Evolutionary conservation across 2,329 filamentous ascomycete genomes (phyloP), one percentile per base, ranked within the genome.

Genomic region (Emericellopsis atlantica): DNA sequence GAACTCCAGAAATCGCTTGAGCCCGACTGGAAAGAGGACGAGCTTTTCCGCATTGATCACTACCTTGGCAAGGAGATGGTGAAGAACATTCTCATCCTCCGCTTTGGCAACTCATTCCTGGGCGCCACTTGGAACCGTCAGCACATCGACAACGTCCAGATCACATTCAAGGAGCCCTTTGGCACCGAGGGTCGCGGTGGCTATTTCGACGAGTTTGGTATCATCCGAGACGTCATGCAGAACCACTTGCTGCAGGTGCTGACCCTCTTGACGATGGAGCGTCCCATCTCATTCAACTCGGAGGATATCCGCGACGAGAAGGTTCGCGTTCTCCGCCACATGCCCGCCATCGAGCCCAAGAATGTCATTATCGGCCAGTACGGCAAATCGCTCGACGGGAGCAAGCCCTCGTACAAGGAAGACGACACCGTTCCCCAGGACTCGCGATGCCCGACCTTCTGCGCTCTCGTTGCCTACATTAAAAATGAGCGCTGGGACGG

Each of bases 31-130:
- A 92, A 85, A 58, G 93, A 98, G 66, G 90, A 96, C 41, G 92
- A 98, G 69, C 81, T 98, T 51, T 98, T 93, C 80, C 88, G 92
- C 58, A 98, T 98, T 56, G 92, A 98, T 63, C 92, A 98, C 70
- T 98, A 98, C 65, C 79, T 98, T 37, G 93, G 93, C 55, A 98
- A 98, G 75, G 92, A 98, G 69, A 98, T 98, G 92, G 92, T 98
- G 56, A 98, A 98, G 80, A 98, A 98, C 69, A 93, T 98, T 52
- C 75, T 98, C 50, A 95, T 98, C 53, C 77, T 98, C 51, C 79
- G 93, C 59, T 98, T 98, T 60, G 93, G 92, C 54, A 98, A 98
- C 71, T 89, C 94, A 51, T 98, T 98, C 75, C 85, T 98, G 54
- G 89, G 89, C 50, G 90, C 92, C 35, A 98, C 90, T 44, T 98